Percentiles rank a stretch among this genome's conserved stretches.
Evolutionary conservation across 768 basidiomycete genomes (phyloP).

Genomic region (Mycena metata): DNA sequence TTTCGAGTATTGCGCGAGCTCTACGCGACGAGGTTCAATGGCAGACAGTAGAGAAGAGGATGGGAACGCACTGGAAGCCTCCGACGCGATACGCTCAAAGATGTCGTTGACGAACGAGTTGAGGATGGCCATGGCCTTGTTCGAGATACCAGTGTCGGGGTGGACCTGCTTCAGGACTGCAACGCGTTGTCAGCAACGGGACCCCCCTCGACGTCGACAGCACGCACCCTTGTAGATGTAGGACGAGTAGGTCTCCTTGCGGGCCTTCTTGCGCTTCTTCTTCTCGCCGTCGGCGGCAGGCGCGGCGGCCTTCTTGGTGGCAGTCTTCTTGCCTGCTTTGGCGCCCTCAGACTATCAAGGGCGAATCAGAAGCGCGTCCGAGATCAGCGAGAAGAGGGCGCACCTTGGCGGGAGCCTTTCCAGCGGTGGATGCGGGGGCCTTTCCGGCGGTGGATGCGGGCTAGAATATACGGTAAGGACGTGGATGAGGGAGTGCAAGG

Average conservation of each 20-base stretch:
- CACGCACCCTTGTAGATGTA: constrained; percentile 69
- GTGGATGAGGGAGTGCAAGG: not conserved
- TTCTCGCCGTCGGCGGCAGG: constrained; percentile 73
- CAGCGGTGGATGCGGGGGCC: constrained; percentile 71
- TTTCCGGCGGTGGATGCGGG: constrained; percentile 83
- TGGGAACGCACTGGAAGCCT: constrained; percentile 86
- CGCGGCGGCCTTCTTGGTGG: constrained; percentile 63
- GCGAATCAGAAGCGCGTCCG: constrained; percentile 7
- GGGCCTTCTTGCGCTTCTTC: constrained; percentile 85
- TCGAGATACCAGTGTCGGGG: constrained; percentile 99
- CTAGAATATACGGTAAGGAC: constrained; percentile 42
- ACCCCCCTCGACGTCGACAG: constrained; percentile 1
- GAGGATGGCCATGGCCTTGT: constrained; percentile 98
- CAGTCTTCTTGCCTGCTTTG: constrained; percentile 73
- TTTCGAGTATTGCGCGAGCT: constrained; percentile 97
- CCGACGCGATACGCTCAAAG: constrained; percentile 92
- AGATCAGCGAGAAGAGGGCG: not conserved
- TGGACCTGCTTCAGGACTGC: constrained; percentile 96
- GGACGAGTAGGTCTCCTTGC: constrained; percentile 87
- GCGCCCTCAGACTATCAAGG: constrained; percentile 44
- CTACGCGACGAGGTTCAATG: constrained; percentile 53
- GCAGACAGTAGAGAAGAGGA: not conserved
- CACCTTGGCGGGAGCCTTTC: constrained; percentile 72
- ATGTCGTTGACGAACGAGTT: constrained; percentile 98
- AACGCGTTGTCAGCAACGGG: constrained; percentile 28